Evolutionary conservation across 164 flowering plant species (phyloP).

Genomic region (Saururus chinensis): DNA sequence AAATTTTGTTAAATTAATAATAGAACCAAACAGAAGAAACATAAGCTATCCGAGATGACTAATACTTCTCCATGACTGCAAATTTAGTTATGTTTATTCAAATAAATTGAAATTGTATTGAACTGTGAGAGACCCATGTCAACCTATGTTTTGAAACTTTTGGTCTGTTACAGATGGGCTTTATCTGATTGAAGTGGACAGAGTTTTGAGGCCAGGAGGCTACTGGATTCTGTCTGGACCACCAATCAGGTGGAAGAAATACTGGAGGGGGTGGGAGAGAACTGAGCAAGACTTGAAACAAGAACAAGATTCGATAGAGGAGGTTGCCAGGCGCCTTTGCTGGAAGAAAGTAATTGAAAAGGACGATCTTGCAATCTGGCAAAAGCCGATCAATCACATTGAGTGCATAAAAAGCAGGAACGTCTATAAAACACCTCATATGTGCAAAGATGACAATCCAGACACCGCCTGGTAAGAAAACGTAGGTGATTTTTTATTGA

Average conservation of each 20-base stretch:
- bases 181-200: conserved; percentile 81
- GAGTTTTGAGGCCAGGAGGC: conserved; percentile 94
- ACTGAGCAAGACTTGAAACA: conserved; percentile 77
- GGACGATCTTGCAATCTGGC: conserved; percentile 74
- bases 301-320: conserved; percentile 86
- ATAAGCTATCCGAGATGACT: no score
- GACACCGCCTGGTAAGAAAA: conserved; percentile 68
- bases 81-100: no score
- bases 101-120: no score
- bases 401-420: conserved; percentile 45
- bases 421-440: conserved; percentile 44
- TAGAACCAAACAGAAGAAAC: no score
- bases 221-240: conserved; percentile 99
- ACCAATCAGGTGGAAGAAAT: conserved; percentile 78
- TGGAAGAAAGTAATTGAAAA: conserved; percentile 88
- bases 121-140: no score
- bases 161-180: conserved; percentile 48
- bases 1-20: no score
- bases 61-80: no score
- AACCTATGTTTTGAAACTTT: neutral
- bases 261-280: conserved; percentile 98
- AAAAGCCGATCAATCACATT: conserved; percentile 84
- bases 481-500: no score
- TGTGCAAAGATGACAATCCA: conserved; percentile 69
- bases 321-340: conserved; percentile 60